Conservation (phyloP, 1,139 yeast species). For the Spencermartinsiella ligniputridi region DNA sequence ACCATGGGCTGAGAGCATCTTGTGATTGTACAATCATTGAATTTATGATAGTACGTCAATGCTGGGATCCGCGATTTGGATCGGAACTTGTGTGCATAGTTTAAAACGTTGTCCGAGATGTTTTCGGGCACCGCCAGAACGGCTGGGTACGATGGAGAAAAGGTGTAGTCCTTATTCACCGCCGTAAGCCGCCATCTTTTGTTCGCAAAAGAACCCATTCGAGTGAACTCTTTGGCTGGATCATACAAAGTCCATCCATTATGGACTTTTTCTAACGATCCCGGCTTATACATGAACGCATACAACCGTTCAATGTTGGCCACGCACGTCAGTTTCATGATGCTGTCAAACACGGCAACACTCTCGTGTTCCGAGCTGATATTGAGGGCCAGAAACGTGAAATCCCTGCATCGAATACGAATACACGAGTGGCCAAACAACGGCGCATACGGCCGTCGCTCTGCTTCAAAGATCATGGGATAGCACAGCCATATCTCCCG, state of each 20-base stretch:
- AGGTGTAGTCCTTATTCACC: slow-evolving; percentile 59
- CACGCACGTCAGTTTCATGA: slow-evolving; percentile 61
- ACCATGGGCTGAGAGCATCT: slow-evolving; percentile 92
- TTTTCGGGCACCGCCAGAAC: slow-evolving; percentile 62
- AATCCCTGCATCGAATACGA: slow-evolving; percentile 78
- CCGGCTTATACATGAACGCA: slow-evolving; percentile 67
- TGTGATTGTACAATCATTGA: slow-evolving; percentile 71
- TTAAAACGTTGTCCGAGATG: slow-evolving; percentile 75
- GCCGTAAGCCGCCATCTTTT: slow-evolving; percentile 63
- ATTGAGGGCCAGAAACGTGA: slow-evolving; percentile 77
- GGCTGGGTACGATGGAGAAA: slow-evolving; percentile 76
- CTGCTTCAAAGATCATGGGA: slow-evolving; percentile 72
- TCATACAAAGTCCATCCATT: slow-evolving; percentile 75
- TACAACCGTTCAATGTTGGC: slow-evolving; percentile 54
- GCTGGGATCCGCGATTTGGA: slow-evolving; percentile 85
- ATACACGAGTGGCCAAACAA: slow-evolving; percentile 48
- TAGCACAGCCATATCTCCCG: slow-evolving; percentile 90
- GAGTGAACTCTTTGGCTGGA: slow-evolving; percentile 55
- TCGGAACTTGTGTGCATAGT: slow-evolving; percentile 79
- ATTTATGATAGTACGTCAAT: slow-evolving; percentile 66
- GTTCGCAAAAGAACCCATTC: slow-evolving; percentile 42
- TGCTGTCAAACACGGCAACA: slow-evolving; percentile 64
- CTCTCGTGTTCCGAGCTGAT: slow-evolving; percentile 59
- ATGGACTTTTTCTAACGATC: slow-evolving; percentile 45
- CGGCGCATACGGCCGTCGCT: slow-evolving; percentile 40